Evolutionary conservation across 306 rosid genomes (phyloP).

Genomic region (Echinosophora koreensis): DNA sequence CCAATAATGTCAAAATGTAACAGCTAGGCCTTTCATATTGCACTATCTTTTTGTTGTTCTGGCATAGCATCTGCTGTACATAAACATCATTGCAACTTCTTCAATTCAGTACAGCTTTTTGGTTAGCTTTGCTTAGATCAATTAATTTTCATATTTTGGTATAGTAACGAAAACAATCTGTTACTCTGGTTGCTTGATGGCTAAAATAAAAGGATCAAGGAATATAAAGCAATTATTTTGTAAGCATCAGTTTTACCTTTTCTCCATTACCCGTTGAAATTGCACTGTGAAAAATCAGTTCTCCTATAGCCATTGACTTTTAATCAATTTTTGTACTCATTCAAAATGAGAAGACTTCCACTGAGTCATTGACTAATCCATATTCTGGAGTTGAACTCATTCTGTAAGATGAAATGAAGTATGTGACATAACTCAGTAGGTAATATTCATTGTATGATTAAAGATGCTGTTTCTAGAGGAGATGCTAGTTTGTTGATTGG

Average conservation of each 20-base stretch:
- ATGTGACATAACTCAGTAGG: background rate
- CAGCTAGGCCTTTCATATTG: conserved; percentile 2
- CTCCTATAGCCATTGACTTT: no score
- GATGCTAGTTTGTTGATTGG: background rate
- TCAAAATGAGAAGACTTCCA: no score
- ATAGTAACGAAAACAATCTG: background rate
- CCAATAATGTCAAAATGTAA: background rate
- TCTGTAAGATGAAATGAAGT: no score
- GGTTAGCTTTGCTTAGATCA: background rate
- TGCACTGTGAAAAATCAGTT: no score
- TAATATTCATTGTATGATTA: background rate
- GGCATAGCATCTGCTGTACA: background rate
- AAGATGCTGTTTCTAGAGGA: background rate
- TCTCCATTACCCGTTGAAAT: no score
- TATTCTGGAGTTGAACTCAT: no score
- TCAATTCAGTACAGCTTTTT: conserved; percentile 4
- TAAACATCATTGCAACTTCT: background rate
- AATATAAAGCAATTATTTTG: background rate
- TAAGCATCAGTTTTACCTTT: no score
- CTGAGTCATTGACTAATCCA: background rate
- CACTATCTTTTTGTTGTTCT: conserved; percentile 1
- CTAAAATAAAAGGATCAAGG: no score
- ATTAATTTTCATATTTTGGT: background rate
- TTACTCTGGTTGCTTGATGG: background rate
- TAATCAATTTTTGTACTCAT: no score